A percentile compares a stretch with the other conserved stretches of the same genome.
Evolutionary conservation across 2,329 filamentous ascomycete genomes (phyloP).

Genomic region (Fusarium circinatum): DNA sequence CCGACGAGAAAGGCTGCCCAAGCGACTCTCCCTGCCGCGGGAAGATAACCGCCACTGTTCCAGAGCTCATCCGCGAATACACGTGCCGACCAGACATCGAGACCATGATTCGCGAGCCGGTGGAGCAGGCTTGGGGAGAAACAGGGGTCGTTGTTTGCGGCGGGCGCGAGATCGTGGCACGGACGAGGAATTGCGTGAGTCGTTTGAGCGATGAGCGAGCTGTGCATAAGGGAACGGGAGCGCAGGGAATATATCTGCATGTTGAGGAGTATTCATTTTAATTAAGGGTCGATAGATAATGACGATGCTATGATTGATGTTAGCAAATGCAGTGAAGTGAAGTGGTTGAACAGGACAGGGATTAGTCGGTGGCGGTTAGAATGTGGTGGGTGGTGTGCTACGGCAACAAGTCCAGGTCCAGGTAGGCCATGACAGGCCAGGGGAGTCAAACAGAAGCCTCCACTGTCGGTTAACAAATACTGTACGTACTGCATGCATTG

Average conservation of each 20-base stretch:
- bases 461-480: not conserved
- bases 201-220: slow-evolving; percentile 68
- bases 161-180: slow-evolving; percentile 63
- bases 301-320: not conserved
- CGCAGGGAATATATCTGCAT: slow-evolving; percentile 69
- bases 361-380: not conserved
- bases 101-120: slow-evolving; percentile 61
- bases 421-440: not conserved
- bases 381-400: not conserved
- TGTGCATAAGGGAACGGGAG: slow-evolving; percentile 72
- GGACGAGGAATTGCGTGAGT: slow-evolving; percentile 65
- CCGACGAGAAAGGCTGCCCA: slow-evolving; percentile 19
- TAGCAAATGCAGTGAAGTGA: not conserved
- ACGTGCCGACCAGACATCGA: slow-evolving; percentile 61
- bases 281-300: not conserved
- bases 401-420: not conserved
- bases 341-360: slow-evolving; percentile 1
- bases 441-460: not conserved
- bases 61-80: slow-evolving; percentile 55
- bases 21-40: slow-evolving; percentile 25
- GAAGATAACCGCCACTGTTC: slow-evolving; percentile 1
- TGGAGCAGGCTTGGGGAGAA: slow-evolving; percentile 69
- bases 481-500: not conserved
- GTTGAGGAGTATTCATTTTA: slow-evolving; percentile 70
- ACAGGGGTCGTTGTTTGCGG: slow-evolving; percentile 71